Base-by-base conservation (phyloP, 306 rosid species). In the Cajanus cajan region DNA sequence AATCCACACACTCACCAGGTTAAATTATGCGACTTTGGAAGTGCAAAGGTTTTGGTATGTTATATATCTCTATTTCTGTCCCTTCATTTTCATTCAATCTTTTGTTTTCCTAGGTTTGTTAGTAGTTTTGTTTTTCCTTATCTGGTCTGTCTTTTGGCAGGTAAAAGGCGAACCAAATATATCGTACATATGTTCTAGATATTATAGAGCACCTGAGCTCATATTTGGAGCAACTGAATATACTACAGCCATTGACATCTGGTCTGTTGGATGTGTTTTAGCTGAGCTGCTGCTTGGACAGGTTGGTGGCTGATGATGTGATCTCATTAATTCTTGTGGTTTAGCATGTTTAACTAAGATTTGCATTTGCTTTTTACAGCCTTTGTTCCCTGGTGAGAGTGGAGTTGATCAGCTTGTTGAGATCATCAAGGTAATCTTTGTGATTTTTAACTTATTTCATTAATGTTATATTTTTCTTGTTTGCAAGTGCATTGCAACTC, bases 171-270 rank as follows among this genome's bases (percentile, higher is more conserved):
- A 94, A 85, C 98, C 98, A 80, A 94, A 94, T 76, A 94, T 94
- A 82, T 94, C 98, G 1, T 94, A 94, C 68, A 94, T 94, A 74
- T 94, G 98, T 80, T 94, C 98, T 64, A 90, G 98, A 84, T 94
- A 94, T 59, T 94, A 94, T 25, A 87, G 98, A 85, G 98, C 98
- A 69, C 98, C 98, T 4, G 98, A 94, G 87, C 97, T 94, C 63
- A 94, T 94, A 80, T 94, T 94, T 89, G 98, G 98, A 84, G 98
- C 98, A 76, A 94, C 98, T 48, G 98, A 94, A 80, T 94, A 94
- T 82, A 92, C 94, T 58, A 70, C 94, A 15, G 98, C 98, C 58
- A 94, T 94, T 87, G 98, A 94, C 43, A 79, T 94, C 36, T 94
- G 98, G 98, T 94, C 98, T 71, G 96, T 89, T 77, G 98, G 98